Percentiles rank a stretch among this genome's conserved stretches.
These are phyloP conservation scores for Lolium perenne DNA, from an alignment of 176 grass and related monocot species.

Conservation along the genomic window DNA sequence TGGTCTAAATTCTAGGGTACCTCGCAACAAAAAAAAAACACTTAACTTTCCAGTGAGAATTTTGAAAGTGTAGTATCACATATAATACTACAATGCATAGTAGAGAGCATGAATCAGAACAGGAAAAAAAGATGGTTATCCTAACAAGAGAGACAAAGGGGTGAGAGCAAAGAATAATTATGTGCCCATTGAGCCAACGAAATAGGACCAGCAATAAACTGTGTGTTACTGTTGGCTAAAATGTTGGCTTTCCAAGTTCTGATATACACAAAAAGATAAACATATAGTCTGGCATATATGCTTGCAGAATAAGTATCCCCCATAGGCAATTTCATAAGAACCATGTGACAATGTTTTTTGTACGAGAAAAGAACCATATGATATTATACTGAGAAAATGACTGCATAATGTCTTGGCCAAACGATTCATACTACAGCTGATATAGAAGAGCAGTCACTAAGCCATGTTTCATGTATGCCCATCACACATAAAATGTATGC, in stretches of 20 bases:
- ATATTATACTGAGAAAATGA: constrained; percentile 17
- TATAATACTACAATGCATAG: neutral
- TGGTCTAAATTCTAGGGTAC: neutral
- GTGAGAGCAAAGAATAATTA: neutral
- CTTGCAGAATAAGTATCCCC: neutral
- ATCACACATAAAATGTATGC: constrained; percentile 53
- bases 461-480: constrained; percentile 50
- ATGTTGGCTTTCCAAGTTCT: constrained; percentile 11
- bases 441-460: constrained; percentile 40
- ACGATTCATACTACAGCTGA: constrained; percentile 2
- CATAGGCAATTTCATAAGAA: neutral
- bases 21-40: neutral
- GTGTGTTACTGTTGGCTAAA: neutral
- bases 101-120: constrained; percentile 21
- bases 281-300: neutral
- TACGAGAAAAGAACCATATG: neutral
- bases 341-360: neutral
- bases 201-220: neutral
- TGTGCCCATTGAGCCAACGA: neutral
- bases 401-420: constrained; percentile 22
- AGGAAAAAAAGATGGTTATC: neutral
- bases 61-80: neutral
- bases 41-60: constrained; percentile 14
- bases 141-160: constrained; percentile 16
- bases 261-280: constrained; percentile 24